Evolutionary conservation across 768 basidiomycete genomes (phyloP).

Genomic region (Trametes sanguinea): DNA sequence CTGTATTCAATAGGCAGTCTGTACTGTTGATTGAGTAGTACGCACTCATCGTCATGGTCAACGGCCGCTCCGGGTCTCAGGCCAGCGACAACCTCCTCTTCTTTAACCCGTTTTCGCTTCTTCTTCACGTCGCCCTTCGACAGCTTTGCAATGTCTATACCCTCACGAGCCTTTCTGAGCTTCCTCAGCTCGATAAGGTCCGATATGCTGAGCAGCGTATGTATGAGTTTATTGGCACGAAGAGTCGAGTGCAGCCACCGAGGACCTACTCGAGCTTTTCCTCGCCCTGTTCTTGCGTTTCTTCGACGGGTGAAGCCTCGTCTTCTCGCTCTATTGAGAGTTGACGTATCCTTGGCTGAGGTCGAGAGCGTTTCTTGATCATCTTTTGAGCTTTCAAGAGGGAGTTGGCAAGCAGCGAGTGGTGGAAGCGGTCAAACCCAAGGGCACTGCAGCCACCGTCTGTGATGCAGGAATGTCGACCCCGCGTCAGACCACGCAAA

Average conservation of each 20-base stretch:
- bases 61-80: slow-evolving; percentile 50
- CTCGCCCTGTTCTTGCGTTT: slow-evolving; percentile 22
- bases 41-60: slow-evolving; percentile 65
- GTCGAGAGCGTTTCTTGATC: slow-evolving; percentile 77
- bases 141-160: slow-evolving; percentile 84
- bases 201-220: slow-evolving; percentile 52
- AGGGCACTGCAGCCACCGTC: neutral
- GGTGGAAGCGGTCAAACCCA: neutral
- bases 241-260: neutral
- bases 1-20: neutral
- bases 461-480: no score
- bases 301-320: slow-evolving; percentile 36
- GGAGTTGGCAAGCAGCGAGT: no score
- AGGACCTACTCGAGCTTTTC: slow-evolving; percentile 29
- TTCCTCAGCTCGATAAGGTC: slow-evolving; percentile 86
- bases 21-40: slow-evolving; percentile 7
- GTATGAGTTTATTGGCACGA: slow-evolving; percentile 10
- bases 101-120: slow-evolving; percentile 55
- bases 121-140: slow-evolving; percentile 82
- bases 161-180: slow-evolving; percentile 68
- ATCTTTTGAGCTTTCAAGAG: slow-evolving; percentile 33
- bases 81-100: slow-evolving; percentile 55
- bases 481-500: no score
- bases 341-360: slow-evolving; percentile 59
- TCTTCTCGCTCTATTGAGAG: slow-evolving; percentile 42